Evolutionary conservation across 305 asterid species (phyloP).

Genomic region (Andrographis paniculata): DNA sequence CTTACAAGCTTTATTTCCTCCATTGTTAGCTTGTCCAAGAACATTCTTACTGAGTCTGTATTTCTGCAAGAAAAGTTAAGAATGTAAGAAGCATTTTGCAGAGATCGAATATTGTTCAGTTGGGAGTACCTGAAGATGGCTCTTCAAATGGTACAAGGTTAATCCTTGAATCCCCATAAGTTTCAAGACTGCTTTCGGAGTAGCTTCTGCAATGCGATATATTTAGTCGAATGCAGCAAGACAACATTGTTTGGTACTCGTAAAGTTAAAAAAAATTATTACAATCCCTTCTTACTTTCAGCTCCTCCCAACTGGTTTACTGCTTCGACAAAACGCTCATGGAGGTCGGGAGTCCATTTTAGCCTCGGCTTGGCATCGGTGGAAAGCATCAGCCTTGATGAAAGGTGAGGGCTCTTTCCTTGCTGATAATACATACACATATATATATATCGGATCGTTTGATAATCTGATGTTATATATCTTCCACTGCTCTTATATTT

Average conservation of each 20-base stretch:
- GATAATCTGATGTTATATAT: too few species aligned
- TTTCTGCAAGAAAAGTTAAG: constrained; percentile 42
- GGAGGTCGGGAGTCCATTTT: constrained; percentile 93
- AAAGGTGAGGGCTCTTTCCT: constrained; percentile 47
- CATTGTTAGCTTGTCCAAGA: constrained; percentile 65
- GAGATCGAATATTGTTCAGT: not conserved
- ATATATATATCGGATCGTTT: too few species aligned
- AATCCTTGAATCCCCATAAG: constrained; percentile 95
- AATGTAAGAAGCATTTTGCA: constrained; percentile 3
- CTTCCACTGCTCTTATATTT: constrained; percentile 27
- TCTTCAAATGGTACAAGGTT: constrained; percentile 84
- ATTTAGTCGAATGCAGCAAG: constrained; percentile 13
- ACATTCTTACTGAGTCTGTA: constrained; percentile 83
- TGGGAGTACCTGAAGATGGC: constrained; percentile 86
- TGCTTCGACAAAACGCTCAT: constrained; percentile 85
- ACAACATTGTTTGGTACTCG: not conserved
- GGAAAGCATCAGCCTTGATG: constrained; percentile 80
- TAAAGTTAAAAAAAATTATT: constrained; percentile 11
- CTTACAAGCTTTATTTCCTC: constrained; percentile 56
- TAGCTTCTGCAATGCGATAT: constrained; percentile 64
- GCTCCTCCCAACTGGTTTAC: constrained; percentile 98
- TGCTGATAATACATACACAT: constrained; percentile 62
- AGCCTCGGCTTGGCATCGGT: constrained; percentile 97
- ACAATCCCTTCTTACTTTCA: constrained; percentile 52
- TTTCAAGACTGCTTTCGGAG: constrained; percentile 90